These are phyloP conservation scores for Cordyceps militaris DNA, from an alignment of 2,329 filamentous ascomycete species.

Conservation along the genomic window DNA sequence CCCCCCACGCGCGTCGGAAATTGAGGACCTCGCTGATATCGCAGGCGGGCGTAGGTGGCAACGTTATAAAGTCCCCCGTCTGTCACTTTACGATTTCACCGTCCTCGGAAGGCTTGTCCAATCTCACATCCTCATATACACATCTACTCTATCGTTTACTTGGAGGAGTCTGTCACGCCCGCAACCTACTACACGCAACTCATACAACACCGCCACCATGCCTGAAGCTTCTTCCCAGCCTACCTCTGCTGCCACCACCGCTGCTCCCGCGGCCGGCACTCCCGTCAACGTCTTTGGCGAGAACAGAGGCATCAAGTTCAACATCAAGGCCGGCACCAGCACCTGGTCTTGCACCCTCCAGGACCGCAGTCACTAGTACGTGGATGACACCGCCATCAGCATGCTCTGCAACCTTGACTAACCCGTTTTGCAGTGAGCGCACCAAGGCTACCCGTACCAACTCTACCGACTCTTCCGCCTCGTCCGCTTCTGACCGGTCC, in stretches of 20 bases:
- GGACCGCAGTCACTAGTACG: slow-evolving; percentile 39
- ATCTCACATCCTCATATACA: not conserved
- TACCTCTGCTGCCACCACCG: slow-evolving; percentile 11
- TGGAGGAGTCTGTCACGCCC: slow-evolving; percentile 10
- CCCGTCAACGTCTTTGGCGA: slow-evolving; percentile 24
- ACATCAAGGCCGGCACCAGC: slow-evolving; percentile 36
- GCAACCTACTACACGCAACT: not conserved
- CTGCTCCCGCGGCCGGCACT: slow-evolving; percentile 17
- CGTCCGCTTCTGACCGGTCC: slow-evolving; percentile 14
- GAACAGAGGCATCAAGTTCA: slow-evolving; percentile 37
- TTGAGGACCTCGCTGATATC: slow-evolving; percentile 2
- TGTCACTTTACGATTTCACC: not conserved
- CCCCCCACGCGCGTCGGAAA: slow-evolving; percentile 4
- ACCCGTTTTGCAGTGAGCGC: slow-evolving; percentile 29
- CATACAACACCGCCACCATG: slow-evolving; percentile 12
- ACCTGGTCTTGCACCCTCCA: slow-evolving; percentile 35
- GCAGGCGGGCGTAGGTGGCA: not conserved
- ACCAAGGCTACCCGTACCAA: slow-evolving; percentile 30
- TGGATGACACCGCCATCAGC: slow-evolving; percentile 4
- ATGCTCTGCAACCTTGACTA: slow-evolving; percentile 12
- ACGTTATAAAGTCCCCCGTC: slow-evolving; percentile 5
- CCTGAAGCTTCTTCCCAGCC: slow-evolving; percentile 11
- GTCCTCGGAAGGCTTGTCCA: not conserved
- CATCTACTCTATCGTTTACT: not conserved
- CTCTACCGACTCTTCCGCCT: slow-evolving; percentile 29